Base-by-base conservation (phyloP, 208 protist species). In the Vickermania spadyakhi region DNA sequence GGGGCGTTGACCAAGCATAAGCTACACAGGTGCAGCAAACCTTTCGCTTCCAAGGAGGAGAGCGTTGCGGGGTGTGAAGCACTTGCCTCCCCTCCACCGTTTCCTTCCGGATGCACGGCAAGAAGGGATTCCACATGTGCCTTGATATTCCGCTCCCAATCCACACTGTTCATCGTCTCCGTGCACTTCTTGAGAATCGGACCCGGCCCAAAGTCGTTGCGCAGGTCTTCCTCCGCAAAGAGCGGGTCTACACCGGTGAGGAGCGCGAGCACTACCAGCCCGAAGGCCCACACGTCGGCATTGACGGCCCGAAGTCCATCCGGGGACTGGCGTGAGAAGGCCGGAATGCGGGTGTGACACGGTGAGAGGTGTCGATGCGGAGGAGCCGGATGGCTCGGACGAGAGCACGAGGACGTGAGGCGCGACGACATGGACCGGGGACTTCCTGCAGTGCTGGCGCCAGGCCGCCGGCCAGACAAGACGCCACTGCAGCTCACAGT, bases 181-280 rank as follows among this genome's bases (percentile, higher is more conserved):
- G 71, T 74, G 68, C 1, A 65, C 61, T 28, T 68, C 63, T 45
- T 45, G 22, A 93, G 67, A 52, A 85, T 64, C 22, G 86, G 86
- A 0, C 81, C 86, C 28, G 66, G 60, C 7, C 86, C 81, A 66
- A 93, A 93, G 60, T 93, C 86, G 54, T 93, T 72, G 21, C 79
- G 68, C 2, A 91, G 60, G 13, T 28, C 57, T n/a, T 64, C 67
- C 26, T 64, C 73, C 21, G 67, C 67, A 60, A 93, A 84, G 21
- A 93, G 62, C 21, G 86, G 86, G 51, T 90, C 81, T 2, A 93
- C 83, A 26, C 86, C 86, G 1, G 86, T 93, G 1, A 91, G 68
- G 5, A 94, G 56, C 7, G 68, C 72, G 5, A 89, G n/a, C 23
- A 84, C 21, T 13, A 91, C 51, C 5, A 94, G 72, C 0, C 65